Conservation (phyloP, 345 rosid species). For the Brassica cretica region DNA sequence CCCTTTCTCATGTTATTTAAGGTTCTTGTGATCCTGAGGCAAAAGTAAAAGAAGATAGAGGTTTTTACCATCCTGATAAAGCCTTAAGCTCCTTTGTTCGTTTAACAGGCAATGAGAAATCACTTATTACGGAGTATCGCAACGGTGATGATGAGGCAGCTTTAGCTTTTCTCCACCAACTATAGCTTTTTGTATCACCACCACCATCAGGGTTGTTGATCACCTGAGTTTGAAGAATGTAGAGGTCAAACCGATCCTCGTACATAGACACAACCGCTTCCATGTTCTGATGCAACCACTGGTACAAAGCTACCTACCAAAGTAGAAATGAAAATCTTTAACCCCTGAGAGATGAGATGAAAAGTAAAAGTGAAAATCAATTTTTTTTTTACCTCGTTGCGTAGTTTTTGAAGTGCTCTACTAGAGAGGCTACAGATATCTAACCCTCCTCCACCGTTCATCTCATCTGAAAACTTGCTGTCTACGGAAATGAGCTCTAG, state of each 20-base stretch:
- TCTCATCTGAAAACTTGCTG: conserved; percentile 65
- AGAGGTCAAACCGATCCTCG: conserved; percentile 89
- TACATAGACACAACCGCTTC: conserved; percentile 89
- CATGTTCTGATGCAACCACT: conserved; percentile 87
- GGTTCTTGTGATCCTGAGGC: background rate
- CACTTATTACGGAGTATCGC: conserved; percentile 48
- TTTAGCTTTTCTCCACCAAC: conserved; percentile 70
- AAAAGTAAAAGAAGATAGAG: conserved; percentile 29
- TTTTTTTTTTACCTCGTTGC: conserved; percentile 63
- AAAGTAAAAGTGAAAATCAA: too few species aligned
- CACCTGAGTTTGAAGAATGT: conserved; percentile 51
- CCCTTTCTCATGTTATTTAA: background rate
- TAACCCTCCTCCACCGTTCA: conserved; percentile 54
- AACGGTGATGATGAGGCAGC: conserved; percentile 43
- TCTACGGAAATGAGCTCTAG: conserved; percentile 93
- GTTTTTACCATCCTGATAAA: conserved; percentile 77
- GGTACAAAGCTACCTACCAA: conserved; percentile 76
- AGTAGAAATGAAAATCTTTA: background rate
- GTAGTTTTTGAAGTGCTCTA: conserved; percentile 76
- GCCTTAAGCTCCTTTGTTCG: conserved; percentile 87
- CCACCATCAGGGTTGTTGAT: conserved; percentile 44
- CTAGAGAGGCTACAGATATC: conserved; percentile 76
- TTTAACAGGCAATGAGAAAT: conserved; percentile 66
- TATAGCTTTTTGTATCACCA: conserved; percentile 42
- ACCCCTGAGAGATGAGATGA: background rate